Evolutionary conservation across 208 protist genomes (phyloP), one percentile per base, ranked within the genome.

Genomic region (Wallacemonas collosoma): DNA sequence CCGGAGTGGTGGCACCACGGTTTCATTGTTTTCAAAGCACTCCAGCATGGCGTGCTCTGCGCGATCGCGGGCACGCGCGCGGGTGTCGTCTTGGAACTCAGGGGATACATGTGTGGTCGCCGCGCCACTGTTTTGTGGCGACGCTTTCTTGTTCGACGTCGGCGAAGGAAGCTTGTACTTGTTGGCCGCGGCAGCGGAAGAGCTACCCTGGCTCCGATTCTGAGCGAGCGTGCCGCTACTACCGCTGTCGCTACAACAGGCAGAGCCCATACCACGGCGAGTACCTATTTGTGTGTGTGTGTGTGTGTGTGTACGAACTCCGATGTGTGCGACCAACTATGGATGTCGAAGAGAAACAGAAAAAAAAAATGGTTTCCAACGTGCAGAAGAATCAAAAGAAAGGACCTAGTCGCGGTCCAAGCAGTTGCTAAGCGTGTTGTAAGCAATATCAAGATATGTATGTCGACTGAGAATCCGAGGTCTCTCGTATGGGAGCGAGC

Each of bases 31-130:
- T 6, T 75, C 60, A 17, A 87, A 73, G 35, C 71, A 79, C 36
- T 79, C 75, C 9, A 87, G 45, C 43, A 93, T 73, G n/a, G 77
- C 79, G 41, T 80, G 74, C n/a, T 77, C 39, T 2, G 84, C 84
- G 12, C 73, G 70, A 15, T 84, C 73, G 1, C 79, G 72, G 9
- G 64, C 72, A 39, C 77, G 76, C n/a, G 69, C 74, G n/a, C 79
- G 62, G 45, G 68, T 72, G 36, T 84, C 78, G 11, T 88, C 83
- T 3, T 48, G 70, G 2, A 50, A 57, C 1, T 67, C 76, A n/a
- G 55, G 64, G 8, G 68, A 38, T 9, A 45, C 76, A 35, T 45
- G 64, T 9, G 68, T 39, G 11, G 47, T 56, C 15, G 65, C 75
- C 12, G 61, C 55, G 26, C 41, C 6, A 1, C 41, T 67, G 40